These are phyloP conservation scores for Guadua angustifolia DNA, from an alignment of 176 grass and related monocot genomes.

Conservation along the genomic window DNA sequence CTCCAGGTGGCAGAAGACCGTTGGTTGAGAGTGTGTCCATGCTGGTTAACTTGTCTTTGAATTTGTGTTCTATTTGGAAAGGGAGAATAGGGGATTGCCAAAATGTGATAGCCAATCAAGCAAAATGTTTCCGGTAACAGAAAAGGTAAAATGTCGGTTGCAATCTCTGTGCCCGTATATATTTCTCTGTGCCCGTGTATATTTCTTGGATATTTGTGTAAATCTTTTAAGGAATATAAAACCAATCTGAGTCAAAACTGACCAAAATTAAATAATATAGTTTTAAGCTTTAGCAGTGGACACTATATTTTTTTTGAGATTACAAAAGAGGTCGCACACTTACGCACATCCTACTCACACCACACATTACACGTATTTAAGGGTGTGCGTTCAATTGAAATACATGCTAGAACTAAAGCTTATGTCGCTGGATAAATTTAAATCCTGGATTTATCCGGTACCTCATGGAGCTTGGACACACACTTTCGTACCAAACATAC, in stretches of 20 bases:
- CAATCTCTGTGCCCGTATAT: not conserved
- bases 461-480: too few species aligned
- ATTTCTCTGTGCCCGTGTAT: not conserved
- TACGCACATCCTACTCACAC: too few species aligned
- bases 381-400: too few species aligned
- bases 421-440: too few species aligned
- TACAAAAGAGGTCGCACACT: too few species aligned
- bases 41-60: not conserved
- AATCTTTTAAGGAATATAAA: not conserved
- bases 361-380: too few species aligned
- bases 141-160: not conserved
- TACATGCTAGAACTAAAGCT: too few species aligned
- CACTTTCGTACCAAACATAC: too few species aligned
- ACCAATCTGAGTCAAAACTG: not conserved
- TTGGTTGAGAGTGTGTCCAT: not conserved
- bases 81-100: not conserved
- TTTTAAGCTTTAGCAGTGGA: not conserved
- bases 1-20: too few species aligned
- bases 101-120: not conserved
- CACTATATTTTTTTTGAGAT: not conserved
- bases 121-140: not conserved
- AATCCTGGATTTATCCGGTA: too few species aligned
- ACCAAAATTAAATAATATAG: not conserved
- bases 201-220: not conserved
- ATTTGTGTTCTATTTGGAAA: slow-evolving; percentile 9